phyloP scores from a whole-genome alignment of 2,329 filamentous ascomycete species.

The Calonectria fujianensis region DNA sequence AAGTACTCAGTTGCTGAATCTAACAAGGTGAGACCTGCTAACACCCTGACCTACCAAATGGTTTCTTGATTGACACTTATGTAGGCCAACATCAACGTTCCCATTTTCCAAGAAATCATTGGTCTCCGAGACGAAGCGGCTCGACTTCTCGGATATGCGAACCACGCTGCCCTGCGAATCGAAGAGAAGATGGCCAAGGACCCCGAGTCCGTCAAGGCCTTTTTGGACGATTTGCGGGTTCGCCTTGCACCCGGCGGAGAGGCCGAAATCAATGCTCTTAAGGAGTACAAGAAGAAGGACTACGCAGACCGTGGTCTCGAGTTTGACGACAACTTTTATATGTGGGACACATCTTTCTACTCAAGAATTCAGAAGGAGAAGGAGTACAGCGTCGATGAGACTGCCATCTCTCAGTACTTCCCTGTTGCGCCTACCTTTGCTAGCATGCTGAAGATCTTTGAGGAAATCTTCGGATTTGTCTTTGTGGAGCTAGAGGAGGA shows the following conservation, averaged over 20 bases:
- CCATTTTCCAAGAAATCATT: slow-evolving; percentile 84
- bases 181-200: slow-evolving; percentile 92
- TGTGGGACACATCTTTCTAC: slow-evolving; percentile 90
- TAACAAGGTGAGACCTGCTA: slow-evolving; percentile 76
- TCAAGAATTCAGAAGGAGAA: slow-evolving; percentile 87
- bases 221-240: slow-evolving; percentile 81
- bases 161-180: slow-evolving; percentile 85
- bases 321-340: slow-evolving; percentile 83
- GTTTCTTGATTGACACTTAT: neutral
- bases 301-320: slow-evolving; percentile 74
- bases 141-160: slow-evolving; percentile 83
- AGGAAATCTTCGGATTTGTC: slow-evolving; percentile 86
- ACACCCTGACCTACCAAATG: neutral
- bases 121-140: slow-evolving; percentile 86
- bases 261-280: slow-evolving; percentile 82
- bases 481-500: slow-evolving; percentile 83
- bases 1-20: slow-evolving; percentile 84
- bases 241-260: slow-evolving; percentile 81
- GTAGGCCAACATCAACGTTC: slow-evolving; percentile 80
- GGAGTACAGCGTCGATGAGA: slow-evolving; percentile 87
- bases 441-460: slow-evolving; percentile 89
- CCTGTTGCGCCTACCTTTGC: slow-evolving; percentile 83
- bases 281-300: slow-evolving; percentile 84
- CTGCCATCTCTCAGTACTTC: slow-evolving; percentile 89
- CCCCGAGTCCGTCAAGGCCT: slow-evolving; percentile 81